Conservation (phyloP, 441 rosid genomes). For the Kokia cookei region DNA sequence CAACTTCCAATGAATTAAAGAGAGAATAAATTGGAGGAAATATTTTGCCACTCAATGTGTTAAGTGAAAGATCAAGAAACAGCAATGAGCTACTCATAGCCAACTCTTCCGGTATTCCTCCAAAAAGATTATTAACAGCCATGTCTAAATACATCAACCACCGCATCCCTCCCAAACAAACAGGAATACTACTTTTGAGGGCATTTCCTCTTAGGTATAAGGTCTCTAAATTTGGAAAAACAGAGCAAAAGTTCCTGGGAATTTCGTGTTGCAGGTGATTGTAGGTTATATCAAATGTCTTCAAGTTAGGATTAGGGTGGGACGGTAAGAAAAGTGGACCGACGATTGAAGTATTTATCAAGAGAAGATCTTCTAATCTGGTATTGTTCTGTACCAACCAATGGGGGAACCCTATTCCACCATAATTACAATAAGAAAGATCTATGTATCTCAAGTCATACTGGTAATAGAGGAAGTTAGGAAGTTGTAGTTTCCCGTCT, state of each 20-base stretch:
- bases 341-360: neutral
- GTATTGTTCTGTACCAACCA: neutral
- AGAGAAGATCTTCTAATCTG: neutral
- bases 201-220: neutral
- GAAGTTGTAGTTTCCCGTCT: neutral
- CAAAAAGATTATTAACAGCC: too few relatives aligned
- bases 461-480: neutral
- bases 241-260: neutral
- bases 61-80: too few relatives aligned
- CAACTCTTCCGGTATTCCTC: too few relatives aligned
- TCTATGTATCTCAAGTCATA: neutral
- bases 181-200: too few relatives aligned
- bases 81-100: too few relatives aligned
- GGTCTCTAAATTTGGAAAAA: too few relatives aligned
- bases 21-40: too few relatives aligned
- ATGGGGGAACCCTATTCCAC: neutral
- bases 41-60: too few relatives aligned
- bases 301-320: neutral
- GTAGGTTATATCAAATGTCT: neutral
- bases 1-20: too few relatives aligned
- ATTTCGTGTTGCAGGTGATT: neutral
- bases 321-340: neutral
- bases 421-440: neutral
- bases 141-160: neutral
- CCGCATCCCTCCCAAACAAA: too few relatives aligned